Evolutionary conservation across 2,329 filamentous ascomycete genomes (phyloP).

Genomic region (Aspergillus sp.): DNA sequence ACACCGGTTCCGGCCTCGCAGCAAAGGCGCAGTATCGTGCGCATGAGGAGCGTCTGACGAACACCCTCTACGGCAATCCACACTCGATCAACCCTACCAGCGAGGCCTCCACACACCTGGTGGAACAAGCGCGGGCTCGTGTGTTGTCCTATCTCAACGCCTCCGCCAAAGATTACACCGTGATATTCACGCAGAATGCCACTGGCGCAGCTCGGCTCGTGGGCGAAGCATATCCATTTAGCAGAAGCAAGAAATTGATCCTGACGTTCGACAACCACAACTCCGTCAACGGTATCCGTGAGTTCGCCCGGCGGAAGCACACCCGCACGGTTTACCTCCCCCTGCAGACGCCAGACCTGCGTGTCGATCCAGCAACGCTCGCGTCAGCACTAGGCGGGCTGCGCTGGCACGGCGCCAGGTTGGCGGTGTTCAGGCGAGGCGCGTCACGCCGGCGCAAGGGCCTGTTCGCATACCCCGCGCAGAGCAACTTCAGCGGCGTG

Average conservation of each 20-base stretch:
- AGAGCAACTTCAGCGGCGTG: slow-evolving; percentile 11
- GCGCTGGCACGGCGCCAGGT: neutral
- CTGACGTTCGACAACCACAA: slow-evolving; percentile 11
- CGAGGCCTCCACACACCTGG: slow-evolving; percentile 5
- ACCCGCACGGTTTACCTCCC: slow-evolving; percentile 9
- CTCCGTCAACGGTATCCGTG: slow-evolving; percentile 10
- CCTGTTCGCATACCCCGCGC: slow-evolving; percentile 10
- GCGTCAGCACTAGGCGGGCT: slow-evolving; percentile 1
- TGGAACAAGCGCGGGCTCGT: slow-evolving; percentile 6
- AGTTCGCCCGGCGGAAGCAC: slow-evolving; percentile 3
- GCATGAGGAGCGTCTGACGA: slow-evolving; percentile 6
- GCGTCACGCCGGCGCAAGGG: neutral
- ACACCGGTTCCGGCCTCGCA: slow-evolving; percentile 7
- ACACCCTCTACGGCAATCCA: slow-evolving; percentile 7
- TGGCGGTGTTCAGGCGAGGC: neutral
- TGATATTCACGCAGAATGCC: slow-evolving; percentile 10
- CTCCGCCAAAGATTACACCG: slow-evolving; percentile 6
- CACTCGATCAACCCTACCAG: slow-evolving; percentile 10
- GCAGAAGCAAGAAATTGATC: slow-evolving; percentile 1
- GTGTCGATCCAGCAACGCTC: slow-evolving; percentile 2
- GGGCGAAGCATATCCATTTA: slow-evolving; percentile 8
- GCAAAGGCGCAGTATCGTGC: slow-evolving; percentile 8
- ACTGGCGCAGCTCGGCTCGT: slow-evolving; percentile 9
- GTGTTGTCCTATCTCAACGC: slow-evolving; percentile 7
- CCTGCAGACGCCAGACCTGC: slow-evolving; percentile 3